Percentiles rank a stretch among this genome's conserved stretches.
phyloP scores from a whole-genome alignment of 2,329 filamentous ascomycete genomes.

The Trichoderma koningii region DNA sequence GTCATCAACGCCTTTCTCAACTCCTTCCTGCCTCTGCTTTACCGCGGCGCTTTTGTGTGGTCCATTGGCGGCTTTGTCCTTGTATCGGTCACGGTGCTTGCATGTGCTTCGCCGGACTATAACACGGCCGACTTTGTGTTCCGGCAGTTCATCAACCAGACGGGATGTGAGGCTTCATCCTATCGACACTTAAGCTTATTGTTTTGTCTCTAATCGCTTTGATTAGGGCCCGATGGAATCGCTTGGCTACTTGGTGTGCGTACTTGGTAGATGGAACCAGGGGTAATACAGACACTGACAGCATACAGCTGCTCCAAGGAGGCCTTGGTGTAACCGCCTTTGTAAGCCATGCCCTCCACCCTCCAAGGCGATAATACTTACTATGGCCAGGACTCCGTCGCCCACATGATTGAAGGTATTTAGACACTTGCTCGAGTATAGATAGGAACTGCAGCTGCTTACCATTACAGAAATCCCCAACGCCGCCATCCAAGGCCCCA shows the following conservation, averaged over 20 bases:
- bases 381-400: constrained; percentile 36
- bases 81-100: constrained; percentile 68
- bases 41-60: constrained; percentile 70
- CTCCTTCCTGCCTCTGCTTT: constrained; percentile 48
- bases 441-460: not conserved
- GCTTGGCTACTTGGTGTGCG: constrained; percentile 39
- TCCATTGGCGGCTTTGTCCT: constrained; percentile 67
- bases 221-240: constrained; percentile 38
- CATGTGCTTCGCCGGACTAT: constrained; percentile 65
- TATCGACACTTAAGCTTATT: not conserved
- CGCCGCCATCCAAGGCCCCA: constrained; percentile 37
- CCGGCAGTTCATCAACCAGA: constrained; percentile 38
- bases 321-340: constrained; percentile 41
- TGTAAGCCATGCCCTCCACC: constrained; percentile 25
- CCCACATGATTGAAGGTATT: constrained; percentile 40
- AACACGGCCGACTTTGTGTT: constrained; percentile 39
- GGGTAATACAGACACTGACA: not conserved
- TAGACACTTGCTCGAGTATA: not conserved
- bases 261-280: not conserved
- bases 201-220: not conserved
- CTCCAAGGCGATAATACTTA: not conserved
- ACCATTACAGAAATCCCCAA: constrained; percentile 36
- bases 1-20: constrained; percentile 39
- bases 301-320: constrained; percentile 36
- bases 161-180: constrained; percentile 33